Percentiles rank a stretch among this genome's conserved stretches.
Conservation (phyloP, 225 moss, liverwort and hornwort genomes). For the Sphagnum tenellum region DNA sequence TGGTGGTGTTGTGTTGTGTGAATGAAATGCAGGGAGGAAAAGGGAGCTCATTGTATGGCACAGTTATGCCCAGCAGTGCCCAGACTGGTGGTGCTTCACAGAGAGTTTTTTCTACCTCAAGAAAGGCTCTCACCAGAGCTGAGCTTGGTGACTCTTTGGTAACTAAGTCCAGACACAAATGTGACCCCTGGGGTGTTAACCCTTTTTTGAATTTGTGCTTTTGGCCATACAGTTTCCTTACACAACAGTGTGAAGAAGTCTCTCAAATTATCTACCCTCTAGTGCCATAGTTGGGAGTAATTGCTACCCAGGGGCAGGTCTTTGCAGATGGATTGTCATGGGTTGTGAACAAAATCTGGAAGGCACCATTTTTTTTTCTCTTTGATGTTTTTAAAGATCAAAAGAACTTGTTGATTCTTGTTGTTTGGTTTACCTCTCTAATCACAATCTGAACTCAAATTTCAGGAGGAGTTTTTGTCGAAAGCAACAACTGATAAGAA, state of each 20-base stretch:
- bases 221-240: too few species aligned
- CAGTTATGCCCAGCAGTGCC: conserved; percentile 8
- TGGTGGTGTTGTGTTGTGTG: background rate
- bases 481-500: conserved; percentile 60
- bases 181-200: background rate
- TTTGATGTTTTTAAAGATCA: too few species aligned
- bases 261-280: too few species aligned
- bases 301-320: too few species aligned
- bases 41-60: conserved; percentile 42
- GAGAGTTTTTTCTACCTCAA: conserved; percentile 10
- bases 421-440: too few species aligned
- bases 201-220: background rate
- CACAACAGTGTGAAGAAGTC: too few species aligned
- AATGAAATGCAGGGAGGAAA: conserved; percentile 26
- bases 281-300: too few species aligned
- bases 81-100: conserved; percentile 6
- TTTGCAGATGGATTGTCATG: too few species aligned
- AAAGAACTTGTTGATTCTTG: too few species aligned
- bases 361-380: too few species aligned
- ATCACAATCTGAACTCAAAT: too few species aligned
- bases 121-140: conserved; percentile 22
- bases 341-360: too few species aligned
- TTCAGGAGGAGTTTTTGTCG: conserved; percentile 59
- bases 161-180: conserved; percentile 3
- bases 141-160: conserved; percentile 57